These are phyloP conservation scores for Zea mays DNA, from an alignment of 176 grass and related monocot species.

Conservation along the genomic window DNA sequence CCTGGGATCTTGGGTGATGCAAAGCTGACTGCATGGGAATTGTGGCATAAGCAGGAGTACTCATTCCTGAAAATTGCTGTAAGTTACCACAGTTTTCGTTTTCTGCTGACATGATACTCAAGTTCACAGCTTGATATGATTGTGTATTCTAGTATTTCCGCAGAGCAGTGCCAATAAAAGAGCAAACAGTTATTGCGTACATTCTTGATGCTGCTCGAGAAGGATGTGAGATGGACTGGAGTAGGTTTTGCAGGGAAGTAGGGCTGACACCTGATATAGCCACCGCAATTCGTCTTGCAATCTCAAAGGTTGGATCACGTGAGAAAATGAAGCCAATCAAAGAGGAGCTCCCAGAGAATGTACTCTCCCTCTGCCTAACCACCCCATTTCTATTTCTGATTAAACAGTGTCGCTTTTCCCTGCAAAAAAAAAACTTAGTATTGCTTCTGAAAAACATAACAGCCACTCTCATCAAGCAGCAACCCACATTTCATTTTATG, in stretches of 20 bases:
- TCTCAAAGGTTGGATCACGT: constrained; percentile 70
- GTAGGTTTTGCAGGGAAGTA: constrained; percentile 67
- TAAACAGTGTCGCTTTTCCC: constrained; percentile 13
- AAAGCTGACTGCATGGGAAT: constrained; percentile 70
- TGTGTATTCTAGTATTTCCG: constrained; percentile 58
- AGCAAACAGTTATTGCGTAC: constrained; percentile 71
- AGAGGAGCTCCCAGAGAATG: constrained; percentile 80
- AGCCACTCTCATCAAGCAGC: not conserved
- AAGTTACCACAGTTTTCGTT: constrained; percentile 45
- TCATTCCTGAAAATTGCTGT: constrained; percentile 86
- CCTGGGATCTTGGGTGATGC: constrained; percentile 53
- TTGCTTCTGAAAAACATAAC: constrained; percentile 16
- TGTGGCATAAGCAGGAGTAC: constrained; percentile 68
- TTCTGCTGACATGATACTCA: constrained; percentile 3
- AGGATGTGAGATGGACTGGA: constrained; percentile 79
- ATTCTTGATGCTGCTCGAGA: constrained; percentile 81
- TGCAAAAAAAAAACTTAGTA: not conserved
- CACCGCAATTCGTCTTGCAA: constrained; percentile 55
- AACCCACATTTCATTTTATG: not conserved
- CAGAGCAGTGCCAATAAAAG: constrained; percentile 80
- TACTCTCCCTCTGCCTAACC: constrained; percentile 32
- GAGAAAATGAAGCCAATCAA: constrained; percentile 81
- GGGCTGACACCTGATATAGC: constrained; percentile 70
- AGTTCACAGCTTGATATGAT: constrained; percentile 21
- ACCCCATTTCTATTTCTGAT: constrained; percentile 17